phyloP scores from a whole-genome alignment of 2,329 filamentous ascomycete species.

The Cladobotryum protrusum region DNA sequence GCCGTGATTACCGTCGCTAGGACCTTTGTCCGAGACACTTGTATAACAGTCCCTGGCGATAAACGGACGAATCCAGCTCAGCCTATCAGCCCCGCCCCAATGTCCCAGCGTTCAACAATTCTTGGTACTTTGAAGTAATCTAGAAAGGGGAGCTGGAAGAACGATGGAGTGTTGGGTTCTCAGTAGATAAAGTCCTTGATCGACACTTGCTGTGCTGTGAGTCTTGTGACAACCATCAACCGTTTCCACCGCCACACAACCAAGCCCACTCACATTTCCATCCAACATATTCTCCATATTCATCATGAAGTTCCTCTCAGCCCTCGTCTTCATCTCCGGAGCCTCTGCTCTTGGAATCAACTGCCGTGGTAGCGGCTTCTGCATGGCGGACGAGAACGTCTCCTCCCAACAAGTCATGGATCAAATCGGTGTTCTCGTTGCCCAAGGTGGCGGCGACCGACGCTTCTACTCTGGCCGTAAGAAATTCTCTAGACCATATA shows the following conservation, averaged over 20 bases:
- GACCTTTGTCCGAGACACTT: too few relatives aligned
- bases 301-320: slow-evolving; percentile 6
- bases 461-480: neutral
- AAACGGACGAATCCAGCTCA: too few relatives aligned
- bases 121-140: too few relatives aligned
- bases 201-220: too few relatives aligned
- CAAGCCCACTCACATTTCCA: too few relatives aligned
- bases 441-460: neutral
- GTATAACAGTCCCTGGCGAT: too few relatives aligned
- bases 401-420: slow-evolving; percentile 9
- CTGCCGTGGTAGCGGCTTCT: slow-evolving; percentile 12
- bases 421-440: slow-evolving; percentile 9
- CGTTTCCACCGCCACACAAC: neutral
- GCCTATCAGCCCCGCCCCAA: too few relatives aligned
- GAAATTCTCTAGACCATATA: neutral
- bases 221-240: neutral
- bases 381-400: slow-evolving; percentile 6
- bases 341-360: slow-evolving; percentile 13
- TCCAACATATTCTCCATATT: neutral
- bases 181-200: too few relatives aligned
- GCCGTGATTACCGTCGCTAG: too few relatives aligned
- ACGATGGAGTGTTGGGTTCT: too few relatives aligned
- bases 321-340: slow-evolving; percentile 5
- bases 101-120: too few relatives aligned
- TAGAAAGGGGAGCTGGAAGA: too few relatives aligned